Percentiles rank a stretch among this genome's conserved stretches.
These are phyloP conservation scores for Globisporangium takayamanum DNA, from an alignment of 352 stramenopile genomes.

Conservation along the genomic window DNA sequence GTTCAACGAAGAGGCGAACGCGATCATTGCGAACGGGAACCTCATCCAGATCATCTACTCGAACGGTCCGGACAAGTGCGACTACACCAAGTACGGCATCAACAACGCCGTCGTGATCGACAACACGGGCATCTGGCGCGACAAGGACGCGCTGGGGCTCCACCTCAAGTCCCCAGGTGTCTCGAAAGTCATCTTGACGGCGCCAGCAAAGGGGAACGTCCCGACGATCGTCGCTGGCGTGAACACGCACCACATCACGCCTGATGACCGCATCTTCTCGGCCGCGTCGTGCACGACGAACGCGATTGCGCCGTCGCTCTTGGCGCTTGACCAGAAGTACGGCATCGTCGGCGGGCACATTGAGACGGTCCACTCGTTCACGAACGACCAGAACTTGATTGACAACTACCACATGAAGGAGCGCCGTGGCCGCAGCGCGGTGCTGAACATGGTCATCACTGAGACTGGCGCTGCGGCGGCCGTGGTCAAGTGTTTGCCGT, in stretches of 20 bases:
- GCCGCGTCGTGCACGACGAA: constrained; percentile 84
- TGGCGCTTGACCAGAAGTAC: constrained; percentile 75
- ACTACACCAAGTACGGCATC: constrained; percentile 86
- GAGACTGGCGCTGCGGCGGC: constrained; percentile 78
- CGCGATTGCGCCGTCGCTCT: constrained; percentile 71
- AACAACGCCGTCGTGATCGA: constrained; percentile 86
- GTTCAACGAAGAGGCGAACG: constrained; percentile 81
- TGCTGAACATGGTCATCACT: constrained; percentile 89
- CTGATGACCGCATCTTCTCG: constrained; percentile 60
- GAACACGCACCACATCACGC: constrained; percentile 65
- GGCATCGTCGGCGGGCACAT: constrained; percentile 81
- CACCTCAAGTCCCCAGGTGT: constrained; percentile 76
- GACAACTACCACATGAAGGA: constrained; percentile 89
- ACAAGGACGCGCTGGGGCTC: constrained; percentile 52
- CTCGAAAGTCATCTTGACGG: constrained; percentile 75
- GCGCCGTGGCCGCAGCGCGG: constrained; percentile 74
- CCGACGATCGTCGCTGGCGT: constrained; percentile 78
- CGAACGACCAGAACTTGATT: constrained; percentile 87
- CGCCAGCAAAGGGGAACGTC: constrained; percentile 65
- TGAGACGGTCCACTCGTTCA: constrained; percentile 88
- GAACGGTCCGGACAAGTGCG: constrained; percentile 75
- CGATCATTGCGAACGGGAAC: constrained; percentile 85
- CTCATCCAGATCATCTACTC: constrained; percentile 87
- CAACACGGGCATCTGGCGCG: constrained; percentile 82
- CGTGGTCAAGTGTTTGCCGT: constrained; percentile 89